A percentile compares a stretch with the other conserved stretches of the same genome.
phyloP scores from a whole-genome alignment of 2,329 filamentous ascomycete species.

The Akanthomyces uredinophilus region DNA sequence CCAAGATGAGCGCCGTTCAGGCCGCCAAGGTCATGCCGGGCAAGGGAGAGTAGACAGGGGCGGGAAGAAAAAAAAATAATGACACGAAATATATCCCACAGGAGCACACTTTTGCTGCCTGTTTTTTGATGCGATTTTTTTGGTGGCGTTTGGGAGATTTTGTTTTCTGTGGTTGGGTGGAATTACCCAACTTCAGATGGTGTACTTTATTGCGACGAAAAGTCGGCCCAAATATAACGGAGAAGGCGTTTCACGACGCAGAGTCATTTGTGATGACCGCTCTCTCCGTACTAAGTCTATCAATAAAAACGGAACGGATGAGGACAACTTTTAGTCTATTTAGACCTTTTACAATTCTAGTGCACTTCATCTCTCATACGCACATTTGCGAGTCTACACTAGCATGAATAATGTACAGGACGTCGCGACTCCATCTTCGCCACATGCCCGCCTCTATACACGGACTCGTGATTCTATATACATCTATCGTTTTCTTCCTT shows the following conservation, averaged over 20 bases:
- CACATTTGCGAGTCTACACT: no score
- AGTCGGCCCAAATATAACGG: neutral
- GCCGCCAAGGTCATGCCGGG: slow-evolving; percentile 77
- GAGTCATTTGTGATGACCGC: neutral
- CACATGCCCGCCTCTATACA: no score
- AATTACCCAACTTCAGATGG: neutral
- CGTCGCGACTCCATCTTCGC: no score
- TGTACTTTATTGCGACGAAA: neutral
- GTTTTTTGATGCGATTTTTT: neutral
- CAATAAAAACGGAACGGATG: no score
- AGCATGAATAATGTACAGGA: neutral
- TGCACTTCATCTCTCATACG: no score
- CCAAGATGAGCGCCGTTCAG: slow-evolving; percentile 95
- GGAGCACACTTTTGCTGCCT: neutral
- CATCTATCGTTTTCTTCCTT: no score
- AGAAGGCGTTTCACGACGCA: neutral
- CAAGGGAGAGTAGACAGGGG: slow-evolving; percentile 42
- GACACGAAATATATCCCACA: neutral
- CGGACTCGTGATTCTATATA: neutral
- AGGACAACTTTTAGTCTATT: no score
- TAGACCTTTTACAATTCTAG: no score
- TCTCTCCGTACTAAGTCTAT: no score
- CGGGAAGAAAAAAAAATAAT: neutral
- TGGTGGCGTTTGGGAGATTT: neutral
- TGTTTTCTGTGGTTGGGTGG: neutral